Conservation (phyloP, 2,329 filamentous ascomycete genomes). For the Xylariaceae sp. region DNA sequence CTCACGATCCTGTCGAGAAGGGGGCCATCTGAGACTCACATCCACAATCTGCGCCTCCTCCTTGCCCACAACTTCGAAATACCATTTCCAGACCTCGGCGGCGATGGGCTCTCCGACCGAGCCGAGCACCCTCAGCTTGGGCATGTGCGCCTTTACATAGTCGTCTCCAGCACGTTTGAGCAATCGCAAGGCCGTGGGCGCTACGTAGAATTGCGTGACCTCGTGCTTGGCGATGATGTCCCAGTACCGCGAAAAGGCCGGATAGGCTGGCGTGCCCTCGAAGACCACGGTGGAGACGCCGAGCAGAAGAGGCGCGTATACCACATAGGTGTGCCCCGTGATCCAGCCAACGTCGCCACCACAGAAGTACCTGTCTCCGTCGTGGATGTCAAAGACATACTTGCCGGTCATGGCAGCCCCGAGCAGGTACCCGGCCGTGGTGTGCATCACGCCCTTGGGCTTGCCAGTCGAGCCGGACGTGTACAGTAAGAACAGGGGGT, state of each 20-base stretch:
- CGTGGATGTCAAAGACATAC: conserved; percentile 98
- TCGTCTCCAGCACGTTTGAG: conserved; percentile 94
- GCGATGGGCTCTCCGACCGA: conserved; percentile 97
- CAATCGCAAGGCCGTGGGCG: conserved; percentile 84
- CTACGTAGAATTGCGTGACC: conserved; percentile 97
- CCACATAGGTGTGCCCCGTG: conserved; percentile 96
- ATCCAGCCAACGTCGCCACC: conserved; percentile 99
- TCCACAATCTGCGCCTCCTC: conserved; percentile 90
- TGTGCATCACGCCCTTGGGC: conserved; percentile 98
- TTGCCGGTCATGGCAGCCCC: conserved; percentile 92
- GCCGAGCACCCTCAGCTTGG: conserved; percentile 79
- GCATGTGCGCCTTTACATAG: conserved; percentile 84
- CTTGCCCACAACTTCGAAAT: conserved; percentile 90
- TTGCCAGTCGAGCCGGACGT: conserved; percentile 97
- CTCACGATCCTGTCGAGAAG: conserved; percentile 1
- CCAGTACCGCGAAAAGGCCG: conserved; percentile 98
- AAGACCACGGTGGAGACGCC: conserved; percentile 95
- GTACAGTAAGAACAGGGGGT: conserved; percentile 95
- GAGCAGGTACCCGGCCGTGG: conserved; percentile 88
- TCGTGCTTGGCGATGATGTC: conserved; percentile 93
- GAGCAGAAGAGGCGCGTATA: conserved; percentile 88
- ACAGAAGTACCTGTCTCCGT: conserved; percentile 90
- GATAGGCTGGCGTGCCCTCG: conserved; percentile 94
- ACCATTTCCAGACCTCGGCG: conserved; percentile 99
- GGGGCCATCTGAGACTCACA: conserved; percentile 51